Base-by-base conservation (phyloP, 768 basidiomycete genomes). In the Boletus fagicola region DNA sequence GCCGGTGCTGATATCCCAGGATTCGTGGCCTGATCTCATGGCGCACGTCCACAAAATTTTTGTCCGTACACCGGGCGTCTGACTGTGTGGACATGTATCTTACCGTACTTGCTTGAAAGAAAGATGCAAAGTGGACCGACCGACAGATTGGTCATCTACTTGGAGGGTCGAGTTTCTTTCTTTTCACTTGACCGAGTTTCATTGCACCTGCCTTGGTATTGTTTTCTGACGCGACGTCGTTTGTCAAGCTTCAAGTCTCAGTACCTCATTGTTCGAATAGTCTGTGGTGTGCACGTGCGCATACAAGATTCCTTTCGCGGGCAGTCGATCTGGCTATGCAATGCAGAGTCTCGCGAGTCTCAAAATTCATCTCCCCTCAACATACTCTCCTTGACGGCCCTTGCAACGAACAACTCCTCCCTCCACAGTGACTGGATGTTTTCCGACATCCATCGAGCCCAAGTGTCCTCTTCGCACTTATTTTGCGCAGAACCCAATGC, bases 401-500 rank as follows among this genome's bases (percentile, higher is more conserved):
- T 58, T 8, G 83, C 81, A 6, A 90, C 84, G 51, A 72, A 67
- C 7, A 70, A 24, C 57, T 90, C 84, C 66, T 92, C 90, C 38
- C 61, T 60, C 88, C 88, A 90, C 18, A 92, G 68, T 2, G 64
- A 62, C 52, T 54, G 65, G n/a, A 89, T 75, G 18, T 74, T 78
- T 20, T 60, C 65, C n/a, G 61, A 40, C 68, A 73, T 72, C 73
- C 75, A 75, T 12, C 26, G 38, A 12, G 58, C 56, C 77, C 79
- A 77, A 3, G 22, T 10, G 8, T 50, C 54, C 33, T 49, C 51
- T 38, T 40, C 24, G 38, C 42, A 26, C 24, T 31, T 11, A 5
- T 46, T 28, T 18, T 42, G 44, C 7, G 12, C 18, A 30, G 38
- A 49, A 31, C 39, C 30, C 31, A 16, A 28, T n/a, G 45, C 35